Base-by-base conservation (phyloP, 1,284 basidiomycete species). In the Pseudozyma flocculosa region DNA sequence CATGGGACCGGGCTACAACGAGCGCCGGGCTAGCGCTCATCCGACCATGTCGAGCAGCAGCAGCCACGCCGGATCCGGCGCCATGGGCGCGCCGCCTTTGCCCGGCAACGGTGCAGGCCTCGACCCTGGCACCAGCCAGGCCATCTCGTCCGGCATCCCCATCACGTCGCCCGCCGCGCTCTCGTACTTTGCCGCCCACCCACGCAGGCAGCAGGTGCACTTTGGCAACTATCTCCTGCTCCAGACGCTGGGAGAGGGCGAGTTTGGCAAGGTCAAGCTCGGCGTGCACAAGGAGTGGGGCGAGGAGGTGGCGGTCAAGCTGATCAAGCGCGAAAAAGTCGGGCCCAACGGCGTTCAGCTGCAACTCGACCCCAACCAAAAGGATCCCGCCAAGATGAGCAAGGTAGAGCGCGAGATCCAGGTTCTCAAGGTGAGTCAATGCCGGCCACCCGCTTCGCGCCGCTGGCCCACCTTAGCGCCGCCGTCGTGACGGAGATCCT, bases 221-320 rank as follows among this genome's bases (percentile, higher is more conserved):
- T 78, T 78, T 70, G 75, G 75, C 53, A 68, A 73, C 54, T 78
- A 78, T 43, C 71, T 78, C 43, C 54, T 78, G 24, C 68, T 78
- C 19, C 75, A 78, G 51, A 78, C 75, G 18, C 57, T 78, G 19
- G 77, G 95, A 41, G 94, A 99, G 80, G 95, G 95, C 70, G 95
- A 99, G 82, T 98, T 98, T 78, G 95, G 94, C 51, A 99, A 99
- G 79, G 94, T 99, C 81, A 99, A 98, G 79, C 86, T 99, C 23
- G 95, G 95, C 10, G 84, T 99, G 42, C 94, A 98, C 78, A 87
- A 90, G 46, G 66, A 79, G 63, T 97, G 89, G 86, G 94, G 92
- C 24, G 93, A 97, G 79, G 94, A 98, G 78, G 93, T 96, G n/a
- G 95, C 95, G 15, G 92, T 98, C 78, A 99, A 99, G 82, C 84